phyloP scores from a whole-genome alignment of 169 alveolate species.

The Plasmodium vivax region DNA sequence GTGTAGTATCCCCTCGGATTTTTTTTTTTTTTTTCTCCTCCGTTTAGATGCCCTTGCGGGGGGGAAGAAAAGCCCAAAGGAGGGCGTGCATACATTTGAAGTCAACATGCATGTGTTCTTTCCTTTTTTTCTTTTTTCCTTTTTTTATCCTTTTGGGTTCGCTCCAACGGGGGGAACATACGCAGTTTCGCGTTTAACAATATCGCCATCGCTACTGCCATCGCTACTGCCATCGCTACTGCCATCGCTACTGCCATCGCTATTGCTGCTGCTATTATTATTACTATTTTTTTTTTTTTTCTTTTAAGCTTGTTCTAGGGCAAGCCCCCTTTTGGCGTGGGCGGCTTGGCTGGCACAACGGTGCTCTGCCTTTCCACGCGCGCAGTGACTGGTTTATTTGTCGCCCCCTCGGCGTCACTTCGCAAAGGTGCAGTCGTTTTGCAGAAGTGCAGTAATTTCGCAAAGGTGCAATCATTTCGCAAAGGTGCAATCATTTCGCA shows the following conservation, averaged over 20 bases:
- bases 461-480: too few species aligned
- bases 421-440: neutral
- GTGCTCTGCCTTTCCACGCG: neutral
- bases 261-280: neutral
- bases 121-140: neutral
- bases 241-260: too few species aligned
- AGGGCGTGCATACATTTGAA: too few species aligned
- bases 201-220: neutral
- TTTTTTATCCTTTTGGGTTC: neutral
- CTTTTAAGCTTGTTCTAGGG: neutral
- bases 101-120: too few species aligned
- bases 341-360: neutral
- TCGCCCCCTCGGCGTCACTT: neutral
- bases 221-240: neutral
- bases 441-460: neutral
- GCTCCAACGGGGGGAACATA: neutral
- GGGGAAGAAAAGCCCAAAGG: too few species aligned
- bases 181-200: neutral
- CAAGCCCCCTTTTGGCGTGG: neutral
- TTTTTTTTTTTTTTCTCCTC: too few species aligned
- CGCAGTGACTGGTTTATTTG: neutral
- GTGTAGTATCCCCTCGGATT: neutral
- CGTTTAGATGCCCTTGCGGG: too few species aligned
- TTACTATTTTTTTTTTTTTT: too few species aligned
- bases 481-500: too few species aligned